Evolutionary conservation across 148 eudicot genomes (phyloP).

Genomic region (Spergularia bocconei): DNA sequence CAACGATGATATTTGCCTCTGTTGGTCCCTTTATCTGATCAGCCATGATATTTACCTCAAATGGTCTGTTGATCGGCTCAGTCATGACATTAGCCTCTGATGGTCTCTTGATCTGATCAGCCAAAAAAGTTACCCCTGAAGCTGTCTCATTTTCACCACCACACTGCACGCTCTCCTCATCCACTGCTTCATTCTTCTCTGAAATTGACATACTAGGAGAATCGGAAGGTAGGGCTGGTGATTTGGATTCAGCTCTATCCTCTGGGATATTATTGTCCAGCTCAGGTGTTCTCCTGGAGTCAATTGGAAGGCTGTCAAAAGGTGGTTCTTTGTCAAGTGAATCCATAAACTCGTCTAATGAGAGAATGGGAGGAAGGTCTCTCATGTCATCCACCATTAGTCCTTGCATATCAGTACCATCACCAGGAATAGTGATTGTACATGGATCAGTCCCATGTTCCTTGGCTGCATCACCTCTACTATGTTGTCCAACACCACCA

Average conservation of each 20-base stretch:
- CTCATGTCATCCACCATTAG: conserved; percentile 79
- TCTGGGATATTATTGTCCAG: conserved; percentile 35
- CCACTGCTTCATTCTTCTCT: neutral
- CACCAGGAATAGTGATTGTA: conserved; percentile 71
- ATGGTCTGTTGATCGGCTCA: conserved; percentile 22
- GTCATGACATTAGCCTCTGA: too few species aligned
- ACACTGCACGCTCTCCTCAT: neutral
- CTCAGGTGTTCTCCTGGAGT: conserved; percentile 34
- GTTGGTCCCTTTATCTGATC: conserved; percentile 15
- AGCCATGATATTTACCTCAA: conserved; percentile 23
- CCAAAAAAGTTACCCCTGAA: conserved; percentile 23
- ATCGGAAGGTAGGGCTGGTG: conserved; percentile 35
- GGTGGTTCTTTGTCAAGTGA: conserved; percentile 92
- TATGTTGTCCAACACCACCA: conserved; percentile 20
- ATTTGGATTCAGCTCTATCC: conserved; percentile 20
- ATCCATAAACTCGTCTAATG: conserved; percentile 93
- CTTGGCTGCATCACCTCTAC: conserved; percentile 22
- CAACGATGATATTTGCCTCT: too few species aligned
- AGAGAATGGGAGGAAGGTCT: conserved; percentile 92
- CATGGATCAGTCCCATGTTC: conserved; percentile 26
- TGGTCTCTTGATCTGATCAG: conserved; percentile 19
- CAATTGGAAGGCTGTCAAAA: conserved; percentile 61
- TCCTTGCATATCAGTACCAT: conserved; percentile 87
- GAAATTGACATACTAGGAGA: conserved; percentile 9
- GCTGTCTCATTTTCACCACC: conserved; percentile 20